Evolutionary conservation across 2,329 filamentous ascomycete species (phyloP).

Genomic region (Aspergillus neoniger): DNA sequence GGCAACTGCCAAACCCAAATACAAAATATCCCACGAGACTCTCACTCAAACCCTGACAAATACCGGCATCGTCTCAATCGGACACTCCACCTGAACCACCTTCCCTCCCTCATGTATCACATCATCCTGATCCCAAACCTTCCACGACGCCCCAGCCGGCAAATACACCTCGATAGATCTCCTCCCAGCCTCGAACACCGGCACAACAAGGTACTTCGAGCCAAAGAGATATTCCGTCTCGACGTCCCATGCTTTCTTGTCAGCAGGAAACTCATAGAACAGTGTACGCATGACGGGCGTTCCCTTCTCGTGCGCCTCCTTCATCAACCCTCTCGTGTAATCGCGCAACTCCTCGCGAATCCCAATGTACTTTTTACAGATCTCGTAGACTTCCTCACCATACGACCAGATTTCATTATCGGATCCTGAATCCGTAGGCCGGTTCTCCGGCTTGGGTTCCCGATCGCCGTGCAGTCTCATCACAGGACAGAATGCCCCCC

Average conservation of each 20-base stretch:
- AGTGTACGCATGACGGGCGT: conserved; percentile 63
- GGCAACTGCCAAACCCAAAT: neutral
- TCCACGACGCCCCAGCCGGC: conserved; percentile 52
- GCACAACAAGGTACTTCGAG: conserved; percentile 58
- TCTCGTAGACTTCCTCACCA: conserved; percentile 60
- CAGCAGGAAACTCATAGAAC: conserved; percentile 65
- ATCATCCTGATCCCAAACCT: conserved; percentile 38
- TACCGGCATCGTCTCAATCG: conserved; percentile 52
- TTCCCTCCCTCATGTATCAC: conserved; percentile 41
- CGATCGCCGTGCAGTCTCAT: conserved; percentile 68
- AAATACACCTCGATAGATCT: conserved; percentile 54
- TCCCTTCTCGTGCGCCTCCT: conserved; percentile 60
- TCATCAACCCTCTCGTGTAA: conserved; percentile 62
- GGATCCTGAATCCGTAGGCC: conserved; percentile 30
- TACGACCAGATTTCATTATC: conserved; percentile 65
- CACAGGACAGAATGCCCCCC: conserved; percentile 67
- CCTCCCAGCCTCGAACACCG: conserved; percentile 55
- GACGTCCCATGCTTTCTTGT: conserved; percentile 57
- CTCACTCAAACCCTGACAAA: conserved; percentile 33
- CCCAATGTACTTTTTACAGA: conserved; percentile 61
- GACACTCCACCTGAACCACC: conserved; percentile 46
- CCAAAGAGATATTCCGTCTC: conserved; percentile 68
- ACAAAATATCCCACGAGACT: neutral
- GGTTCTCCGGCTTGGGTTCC: conserved; percentile 53
- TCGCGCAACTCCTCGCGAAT: conserved; percentile 60